Evolutionary conservation across 306 rosid genomes (phyloP), one percentile per base, ranked within the genome.

Genomic region (Fagus sylvatica): DNA sequence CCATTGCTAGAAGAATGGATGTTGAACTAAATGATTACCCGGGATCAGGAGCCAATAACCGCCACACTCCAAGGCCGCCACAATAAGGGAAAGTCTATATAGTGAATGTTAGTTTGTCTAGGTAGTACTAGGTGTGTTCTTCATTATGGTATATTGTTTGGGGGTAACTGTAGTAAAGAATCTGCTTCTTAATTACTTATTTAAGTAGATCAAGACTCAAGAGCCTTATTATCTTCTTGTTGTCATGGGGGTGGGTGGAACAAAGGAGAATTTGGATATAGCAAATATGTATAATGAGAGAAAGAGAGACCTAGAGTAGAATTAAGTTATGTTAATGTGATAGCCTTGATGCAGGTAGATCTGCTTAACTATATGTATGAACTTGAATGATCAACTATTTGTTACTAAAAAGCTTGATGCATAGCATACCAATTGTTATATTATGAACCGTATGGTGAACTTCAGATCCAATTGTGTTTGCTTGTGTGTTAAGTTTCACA

Each of bases 11-110:
- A 78, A 92, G 93, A 74, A 87, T 91, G 97, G 91, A 51, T 71
- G 70, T 89, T 77, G 97, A 86, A 78, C 90, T 95, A 6, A 83
- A 87, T 74, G 98, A 95, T 76, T 95, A 92, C 78, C 76, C 92
- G 16, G 92, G 98, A 74, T 82, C 91, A 2, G 97, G 92, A 16
- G 87, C 98, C 57, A 95, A 92, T 76, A 84, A 87, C 78, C 98
- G 93, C 77, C 98, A 95, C 88, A 95, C 95, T 78, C 98, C 98
- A 72, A 87, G 54, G 82, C 88, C 89, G 65, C 82, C 93, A 41
- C 85, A 86, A 77, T 64, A 65, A 48, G 84, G 33, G 53, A 76
- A 77, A 81, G 56, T 46, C 59, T n/a, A n/a, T 78, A 91, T 42
- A 48, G 6, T 64, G 83, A 82, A 71, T 86, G 84, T 83, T 85